Conservation (phyloP, 2,329 filamentous ascomycete genomes). For the Aspergillus udagawae region DNA sequence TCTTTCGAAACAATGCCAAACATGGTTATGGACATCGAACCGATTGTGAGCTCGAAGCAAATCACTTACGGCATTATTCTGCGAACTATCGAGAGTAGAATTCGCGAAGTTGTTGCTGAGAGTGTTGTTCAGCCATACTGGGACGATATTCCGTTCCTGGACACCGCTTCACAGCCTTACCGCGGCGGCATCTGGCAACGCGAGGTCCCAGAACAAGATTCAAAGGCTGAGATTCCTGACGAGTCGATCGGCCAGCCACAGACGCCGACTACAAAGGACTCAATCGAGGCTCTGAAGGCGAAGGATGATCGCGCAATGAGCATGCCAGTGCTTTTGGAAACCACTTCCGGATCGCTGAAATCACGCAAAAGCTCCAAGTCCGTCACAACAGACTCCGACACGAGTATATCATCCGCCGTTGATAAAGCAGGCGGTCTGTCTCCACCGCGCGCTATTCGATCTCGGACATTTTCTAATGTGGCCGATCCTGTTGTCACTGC, state of each 20-base stretch:
- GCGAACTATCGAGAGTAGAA: conserved; percentile 88
- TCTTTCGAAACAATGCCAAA: conserved; percentile 92
- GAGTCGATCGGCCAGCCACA: conserved; percentile 25
- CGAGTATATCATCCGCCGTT: conserved; percentile 23
- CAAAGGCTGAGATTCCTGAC: conserved; percentile 35
- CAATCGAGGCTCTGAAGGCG: conserved; percentile 24
- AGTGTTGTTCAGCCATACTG: conserved; percentile 89
- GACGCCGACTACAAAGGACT: conserved; percentile 17
- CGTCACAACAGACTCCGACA: conserved; percentile 18
- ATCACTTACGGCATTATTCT: conserved; percentile 93
- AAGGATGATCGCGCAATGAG: conserved; percentile 35
- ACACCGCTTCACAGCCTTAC: conserved; percentile 71
- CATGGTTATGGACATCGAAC: conserved; percentile 90
- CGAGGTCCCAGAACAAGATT: conserved; percentile 40
- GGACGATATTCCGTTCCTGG: conserved; percentile 91
- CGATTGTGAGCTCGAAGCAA: conserved; percentile 89
- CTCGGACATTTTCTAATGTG: conserved; percentile 59
- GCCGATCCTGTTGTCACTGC: conserved; percentile 64
- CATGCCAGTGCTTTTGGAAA: conserved; percentile 28
- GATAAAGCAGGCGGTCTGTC: conserved; percentile 38
- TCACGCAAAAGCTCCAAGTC: conserved; percentile 26
- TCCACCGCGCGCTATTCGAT: conserved; percentile 55
- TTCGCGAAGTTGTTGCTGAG: conserved; percentile 90
- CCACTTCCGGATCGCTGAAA: conserved; percentile 19
- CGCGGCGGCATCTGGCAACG: conserved; percentile 77